Evolutionary conservation across 2,329 filamentous ascomycete genomes (phyloP).

Genomic region (Aspergillus glaucus): DNA sequence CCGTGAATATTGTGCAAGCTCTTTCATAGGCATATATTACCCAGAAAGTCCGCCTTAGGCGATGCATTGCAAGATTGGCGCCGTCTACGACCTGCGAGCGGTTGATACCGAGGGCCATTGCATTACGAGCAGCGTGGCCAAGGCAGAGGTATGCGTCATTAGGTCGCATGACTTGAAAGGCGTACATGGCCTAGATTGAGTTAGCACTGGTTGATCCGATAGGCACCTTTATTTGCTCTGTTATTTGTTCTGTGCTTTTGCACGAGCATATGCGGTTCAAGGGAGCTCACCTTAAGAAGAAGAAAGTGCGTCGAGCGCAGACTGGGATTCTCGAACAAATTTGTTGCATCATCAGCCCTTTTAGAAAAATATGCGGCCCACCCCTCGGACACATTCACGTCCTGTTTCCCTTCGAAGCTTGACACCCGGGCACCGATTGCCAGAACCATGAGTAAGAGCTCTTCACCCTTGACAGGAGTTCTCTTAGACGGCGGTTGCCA

Average conservation of each 20-base stretch:
- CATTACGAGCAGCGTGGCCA: constrained; percentile 9
- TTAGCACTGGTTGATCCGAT: too few relatives aligned
- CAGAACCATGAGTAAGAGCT: constrained; percentile 11
- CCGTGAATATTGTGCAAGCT: constrained; percentile 7
- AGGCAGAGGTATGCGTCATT: constrained; percentile 12
- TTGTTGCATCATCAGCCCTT: constrained; percentile 3
- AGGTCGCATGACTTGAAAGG: constrained; percentile 11
- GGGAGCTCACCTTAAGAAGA: constrained; percentile 6
- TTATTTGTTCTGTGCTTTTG: too few relatives aligned
- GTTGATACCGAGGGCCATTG: constrained; percentile 9
- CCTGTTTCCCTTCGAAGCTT: background rate
- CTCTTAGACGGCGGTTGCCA: constrained; percentile 4
- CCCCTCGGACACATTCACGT: background rate
- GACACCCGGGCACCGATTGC: constrained; percentile 7
- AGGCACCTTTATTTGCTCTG: too few relatives aligned
- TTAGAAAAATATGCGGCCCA: constrained; percentile 10
- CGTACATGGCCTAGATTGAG: constrained; percentile 8
- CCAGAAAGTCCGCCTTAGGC: constrained; percentile 9
- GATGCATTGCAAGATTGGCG: constrained; percentile 5
- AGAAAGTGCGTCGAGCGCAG: constrained; percentile 6
- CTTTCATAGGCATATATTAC: constrained; percentile 7
- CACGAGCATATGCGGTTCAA: too few relatives aligned
- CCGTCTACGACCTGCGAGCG: constrained; percentile 11
- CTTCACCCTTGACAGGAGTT: constrained; percentile 4
- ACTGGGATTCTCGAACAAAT: constrained; percentile 8